Evolutionary conservation across 805 yeast species (phyloP).

Genomic region (Kockiozyma suomiensis): DNA sequence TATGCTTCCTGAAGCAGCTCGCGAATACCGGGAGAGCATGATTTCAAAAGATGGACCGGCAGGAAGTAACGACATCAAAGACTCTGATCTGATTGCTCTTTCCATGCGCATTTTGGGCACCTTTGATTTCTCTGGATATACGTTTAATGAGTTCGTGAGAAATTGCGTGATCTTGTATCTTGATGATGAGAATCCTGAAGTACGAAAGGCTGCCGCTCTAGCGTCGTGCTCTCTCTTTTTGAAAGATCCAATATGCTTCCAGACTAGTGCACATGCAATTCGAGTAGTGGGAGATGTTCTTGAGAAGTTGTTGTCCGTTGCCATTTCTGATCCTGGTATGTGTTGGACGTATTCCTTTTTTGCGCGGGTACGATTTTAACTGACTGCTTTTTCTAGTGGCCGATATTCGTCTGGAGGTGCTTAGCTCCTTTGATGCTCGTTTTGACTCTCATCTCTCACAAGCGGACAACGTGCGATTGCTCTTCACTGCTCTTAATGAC

Average conservation of each 20-base stretch:
- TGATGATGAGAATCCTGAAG: conserved; percentile 75
- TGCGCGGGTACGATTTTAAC: background rate
- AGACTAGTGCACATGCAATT: conserved; percentile 77
- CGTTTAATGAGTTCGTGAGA: conserved; percentile 84
- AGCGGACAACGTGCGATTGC: conserved; percentile 81
- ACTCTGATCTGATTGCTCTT: conserved; percentile 62
- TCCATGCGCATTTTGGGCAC: conserved; percentile 75
- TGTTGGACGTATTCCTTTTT: background rate
- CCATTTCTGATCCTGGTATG: conserved; percentile 74
- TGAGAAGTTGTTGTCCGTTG: conserved; percentile 74
- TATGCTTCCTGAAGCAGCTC: conserved; percentile 56
- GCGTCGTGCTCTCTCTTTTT: conserved; percentile 78
- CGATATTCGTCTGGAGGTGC: conserved; percentile 80
- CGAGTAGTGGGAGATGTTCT: conserved; percentile 83
- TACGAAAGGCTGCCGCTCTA: conserved; percentile 80
- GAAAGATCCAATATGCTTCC: conserved; percentile 80
- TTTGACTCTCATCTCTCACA: conserved; percentile 94
- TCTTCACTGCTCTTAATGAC: conserved; percentile 89
- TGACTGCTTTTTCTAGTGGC: conserved; percentile 46
- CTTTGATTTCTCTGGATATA: conserved; percentile 73
- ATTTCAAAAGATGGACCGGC: conserved; percentile 66
- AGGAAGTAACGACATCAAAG: conserved; percentile 49
- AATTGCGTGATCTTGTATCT: conserved; percentile 81
- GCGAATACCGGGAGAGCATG: conserved; percentile 75
- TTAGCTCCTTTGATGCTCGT: conserved; percentile 67